Evolutionary conservation across 2,329 filamentous ascomycete species (phyloP).

Genomic region (Talaromyces amestolkiae): DNA sequence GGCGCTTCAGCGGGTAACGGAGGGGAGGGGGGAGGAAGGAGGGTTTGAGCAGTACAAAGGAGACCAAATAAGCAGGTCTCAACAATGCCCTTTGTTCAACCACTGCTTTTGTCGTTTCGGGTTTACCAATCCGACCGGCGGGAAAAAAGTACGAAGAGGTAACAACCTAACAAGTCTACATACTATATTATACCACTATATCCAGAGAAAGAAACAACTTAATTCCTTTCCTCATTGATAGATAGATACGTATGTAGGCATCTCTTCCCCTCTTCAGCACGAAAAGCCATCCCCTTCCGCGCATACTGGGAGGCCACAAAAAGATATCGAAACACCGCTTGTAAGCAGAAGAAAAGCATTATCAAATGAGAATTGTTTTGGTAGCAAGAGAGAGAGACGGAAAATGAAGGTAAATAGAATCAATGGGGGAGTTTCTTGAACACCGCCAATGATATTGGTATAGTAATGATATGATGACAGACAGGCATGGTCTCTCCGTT

Average conservation of each 20-base stretch:
- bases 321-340: neutral
- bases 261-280: neutral
- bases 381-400: neutral
- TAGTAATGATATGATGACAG: slow-evolving; percentile 2
- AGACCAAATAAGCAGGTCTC: too few relatives aligned
- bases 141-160: too few relatives aligned
- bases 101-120: too few relatives aligned
- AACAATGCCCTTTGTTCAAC: too few relatives aligned
- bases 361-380: slow-evolving; percentile 3
- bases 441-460: neutral
- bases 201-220: neutral
- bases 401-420: neutral
- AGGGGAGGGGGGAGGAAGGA: too few relatives aligned
- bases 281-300: neutral
- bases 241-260: neutral
- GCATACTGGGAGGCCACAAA: neutral
- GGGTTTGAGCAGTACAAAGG: too few relatives aligned
- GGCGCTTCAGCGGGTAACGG: too few relatives aligned
- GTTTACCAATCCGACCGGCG: too few relatives aligned
- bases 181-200: too few relatives aligned
- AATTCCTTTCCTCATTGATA: neutral
- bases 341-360: neutral
- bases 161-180: too few relatives aligned
- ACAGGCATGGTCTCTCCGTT: neutral
- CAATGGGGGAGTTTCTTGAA: neutral